phyloP scores from a whole-genome alignment of 192 early-diverging fungal genomes.

The Rhizoclosmatium globosum region DNA sequence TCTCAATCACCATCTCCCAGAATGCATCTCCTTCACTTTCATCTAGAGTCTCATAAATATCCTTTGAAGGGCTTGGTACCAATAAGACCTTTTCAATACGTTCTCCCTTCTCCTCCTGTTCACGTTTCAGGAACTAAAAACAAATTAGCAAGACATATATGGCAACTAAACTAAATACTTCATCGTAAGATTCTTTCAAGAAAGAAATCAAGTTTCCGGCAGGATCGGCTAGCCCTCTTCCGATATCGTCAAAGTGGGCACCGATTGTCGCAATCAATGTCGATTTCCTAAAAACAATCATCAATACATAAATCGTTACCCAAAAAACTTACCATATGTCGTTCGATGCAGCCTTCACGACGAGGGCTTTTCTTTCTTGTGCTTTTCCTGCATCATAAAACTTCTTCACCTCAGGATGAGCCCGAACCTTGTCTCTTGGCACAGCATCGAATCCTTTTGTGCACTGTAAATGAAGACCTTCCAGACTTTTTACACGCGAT shows the following conservation, averaged over 20 bases:
- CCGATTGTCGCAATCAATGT: neutral
- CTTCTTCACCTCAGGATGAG: neutral
- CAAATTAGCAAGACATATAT: neutral
- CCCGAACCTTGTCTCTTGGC: conserved; percentile 2
- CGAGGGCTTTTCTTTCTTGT: neutral
- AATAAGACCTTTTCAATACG: neutral
- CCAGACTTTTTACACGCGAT: conserved; percentile 15
- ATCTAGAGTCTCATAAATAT: neutral
- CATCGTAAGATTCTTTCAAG: neutral
- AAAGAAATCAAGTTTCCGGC: neutral
- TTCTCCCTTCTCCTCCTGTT: neutral
- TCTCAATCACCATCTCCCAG: neutral
- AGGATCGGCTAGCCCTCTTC: neutral
- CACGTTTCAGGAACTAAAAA: neutral
- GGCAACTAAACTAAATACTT: neutral
- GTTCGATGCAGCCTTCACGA: neutral
- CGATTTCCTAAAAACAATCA: neutral
- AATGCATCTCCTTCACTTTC: neutral
- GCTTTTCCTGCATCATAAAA: neutral
- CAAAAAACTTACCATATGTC: neutral
- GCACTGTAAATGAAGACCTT: conserved; percentile 2
- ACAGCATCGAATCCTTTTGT: neutral
- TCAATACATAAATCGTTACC: neutral
- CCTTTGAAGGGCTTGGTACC: neutral
- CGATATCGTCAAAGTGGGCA: neutral